Conservation (phyloP, 257 asterid species). For the Fraxinus cuspidata region DNA sequence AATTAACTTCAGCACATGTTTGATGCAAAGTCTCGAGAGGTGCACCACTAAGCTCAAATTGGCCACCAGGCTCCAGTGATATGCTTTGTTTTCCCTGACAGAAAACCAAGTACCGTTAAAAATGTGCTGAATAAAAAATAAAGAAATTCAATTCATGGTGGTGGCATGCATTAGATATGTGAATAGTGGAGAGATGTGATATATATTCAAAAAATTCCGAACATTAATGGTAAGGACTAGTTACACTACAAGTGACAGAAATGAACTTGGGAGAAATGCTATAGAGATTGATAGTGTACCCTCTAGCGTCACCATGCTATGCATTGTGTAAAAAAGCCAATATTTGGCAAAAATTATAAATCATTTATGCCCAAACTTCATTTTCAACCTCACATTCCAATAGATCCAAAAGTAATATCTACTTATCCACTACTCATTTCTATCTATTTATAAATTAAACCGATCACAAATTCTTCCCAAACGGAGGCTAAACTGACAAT, state of each 20-base stretch:
- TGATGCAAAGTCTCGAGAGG: conserved; percentile 97
- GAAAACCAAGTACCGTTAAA: conserved; percentile 1
- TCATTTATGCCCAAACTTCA: no score
- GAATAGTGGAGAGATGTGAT: neutral
- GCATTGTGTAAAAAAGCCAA: neutral
- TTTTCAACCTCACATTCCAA: no score
- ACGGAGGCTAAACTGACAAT: neutral
- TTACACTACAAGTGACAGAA: neutral
- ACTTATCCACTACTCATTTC: no score
- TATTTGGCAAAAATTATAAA: neutral
- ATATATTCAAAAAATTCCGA: neutral
- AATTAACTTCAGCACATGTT: conserved; percentile 98
- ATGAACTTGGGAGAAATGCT: neutral
- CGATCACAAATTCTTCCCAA: no score
- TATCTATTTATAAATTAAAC: no score
- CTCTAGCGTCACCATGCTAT: neutral
- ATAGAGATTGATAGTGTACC: neutral
- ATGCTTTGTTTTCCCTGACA: conserved; percentile 91
- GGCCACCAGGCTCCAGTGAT: conserved; percentile 98
- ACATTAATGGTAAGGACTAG: neutral
- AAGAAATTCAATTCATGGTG: no score
- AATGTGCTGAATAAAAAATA: neutral
- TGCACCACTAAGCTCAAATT: conserved; percentile 98
- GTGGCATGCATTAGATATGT: neutral
- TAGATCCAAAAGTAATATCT: no score